Evolutionary conservation across 495 filamentous ascomycete species (phyloP), one percentile per base, ranked within the genome.

Genomic region (Hypoxylon lienhwacheense): DNA sequence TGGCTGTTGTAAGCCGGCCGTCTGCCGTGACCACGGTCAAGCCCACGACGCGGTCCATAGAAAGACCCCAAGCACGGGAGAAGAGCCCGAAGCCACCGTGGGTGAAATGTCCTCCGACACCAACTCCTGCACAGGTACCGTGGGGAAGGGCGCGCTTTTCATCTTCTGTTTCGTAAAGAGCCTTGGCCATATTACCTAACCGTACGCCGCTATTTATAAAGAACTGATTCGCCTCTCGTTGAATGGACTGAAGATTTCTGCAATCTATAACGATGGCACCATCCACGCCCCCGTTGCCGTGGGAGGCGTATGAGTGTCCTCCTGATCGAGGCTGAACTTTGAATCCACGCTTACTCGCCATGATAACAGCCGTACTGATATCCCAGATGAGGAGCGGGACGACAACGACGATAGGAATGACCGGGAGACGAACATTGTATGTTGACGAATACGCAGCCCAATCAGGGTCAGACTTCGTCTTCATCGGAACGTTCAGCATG

Each of bases 281-380:
- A 64, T 80, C 59, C 20, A 66, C 45, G 0, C 78, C 76, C 29
- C 79, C 77, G 37, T 65, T 65, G 15, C 73, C 70, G 58, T 79
- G 79, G 3, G 81, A 83, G 1, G 74, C 83, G 65, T 86, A 88
- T n/a, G 80, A 85, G 57, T 89, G 87, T 1, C 87, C 87, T 21
- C 87, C 87, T 19, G 77, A 78, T 56, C 77, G 78, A 22, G 85
- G 72, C 41, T 85, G 83, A 15, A 89, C 82, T 41, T 82, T 81
- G 47, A 82, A 53, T 8, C 65, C 66, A 39, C 66, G 40, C 0
- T 56, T 45, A 0, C 60, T 61, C 0, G 81, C 84, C 44, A 77
- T 82, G 35, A 44, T 46, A 4, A 87, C 77, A 3, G 78, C 74
- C 4, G 56, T 59, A 0, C 73, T 70, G 20, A 90, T 73, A 12